A percentile compares a stretch with the other conserved stretches of the same genome.
These are phyloP conservation scores for Friedmanniomyces endolithicus DNA, from an alignment of 495 filamentous ascomycete species.

Conservation along the genomic window DNA sequence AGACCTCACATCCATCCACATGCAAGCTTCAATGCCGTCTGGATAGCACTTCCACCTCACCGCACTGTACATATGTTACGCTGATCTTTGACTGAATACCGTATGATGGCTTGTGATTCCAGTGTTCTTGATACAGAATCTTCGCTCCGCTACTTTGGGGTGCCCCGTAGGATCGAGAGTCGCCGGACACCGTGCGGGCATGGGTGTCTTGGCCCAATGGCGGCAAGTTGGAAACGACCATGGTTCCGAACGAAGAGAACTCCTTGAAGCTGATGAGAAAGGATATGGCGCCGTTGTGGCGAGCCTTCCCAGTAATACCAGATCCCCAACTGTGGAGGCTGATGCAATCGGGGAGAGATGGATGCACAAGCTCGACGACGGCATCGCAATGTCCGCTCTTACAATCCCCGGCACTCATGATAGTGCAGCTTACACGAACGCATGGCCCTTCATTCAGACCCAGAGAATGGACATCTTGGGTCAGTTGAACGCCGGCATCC, in stretches of 20 bases:
- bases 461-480: slow-evolving; percentile 7
- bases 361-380: slow-evolving; percentile 12
- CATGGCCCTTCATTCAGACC: slow-evolving; percentile 16
- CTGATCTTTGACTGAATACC: not conserved
- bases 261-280: not conserved
- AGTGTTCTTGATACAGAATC: not conserved
- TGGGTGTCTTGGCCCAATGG: no score
- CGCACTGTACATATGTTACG: not conserved
- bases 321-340: not conserved
- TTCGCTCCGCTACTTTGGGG: not conserved
- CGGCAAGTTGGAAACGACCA: no score
- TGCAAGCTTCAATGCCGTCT: not conserved
- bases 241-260: not conserved
- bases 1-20: not conserved
- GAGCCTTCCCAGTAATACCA: not conserved
- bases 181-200: no score
- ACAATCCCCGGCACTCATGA: slow-evolving; percentile 21
- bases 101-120: not conserved
- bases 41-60: not conserved
- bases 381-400: slow-evolving; percentile 5
- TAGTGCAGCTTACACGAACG: slow-evolving; percentile 11
- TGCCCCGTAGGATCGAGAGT: no score
- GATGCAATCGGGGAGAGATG: slow-evolving; percentile 3
- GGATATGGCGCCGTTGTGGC: slow-evolving; percentile 1
- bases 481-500: slow-evolving; percentile 16